phyloP scores from a whole-genome alignment of 2,329 filamentous ascomycete genomes.

The Cladophialophora exuberans region DNA sequence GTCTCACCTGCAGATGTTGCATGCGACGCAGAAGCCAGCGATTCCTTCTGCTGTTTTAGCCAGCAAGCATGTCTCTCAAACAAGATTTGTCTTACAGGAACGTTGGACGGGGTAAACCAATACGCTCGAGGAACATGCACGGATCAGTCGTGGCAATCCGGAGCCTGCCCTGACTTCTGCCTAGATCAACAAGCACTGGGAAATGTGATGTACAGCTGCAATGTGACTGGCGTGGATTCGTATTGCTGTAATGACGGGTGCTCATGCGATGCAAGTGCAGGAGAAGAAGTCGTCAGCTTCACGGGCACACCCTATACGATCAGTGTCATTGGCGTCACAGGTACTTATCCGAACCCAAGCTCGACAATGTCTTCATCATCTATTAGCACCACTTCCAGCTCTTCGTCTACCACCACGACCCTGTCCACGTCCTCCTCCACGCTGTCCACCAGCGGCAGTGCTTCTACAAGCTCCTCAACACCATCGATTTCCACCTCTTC shows the following conservation, averaged over 20 bases:
- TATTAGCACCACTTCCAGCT: background rate
- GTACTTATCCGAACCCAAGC: conserved; percentile 14
- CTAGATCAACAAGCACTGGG: conserved; percentile 28
- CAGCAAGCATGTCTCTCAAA: conserved; percentile 44
- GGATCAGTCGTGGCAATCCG: conserved; percentile 38
- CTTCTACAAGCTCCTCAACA: background rate
- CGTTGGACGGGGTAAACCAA: conserved; percentile 30
- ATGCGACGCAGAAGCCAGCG: conserved; percentile 34
- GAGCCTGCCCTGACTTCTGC: conserved; percentile 41
- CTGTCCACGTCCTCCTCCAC: background rate
- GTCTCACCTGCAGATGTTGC: conserved; percentile 38
- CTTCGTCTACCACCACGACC: background rate
- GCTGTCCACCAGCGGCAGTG: background rate
- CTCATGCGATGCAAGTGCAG: conserved; percentile 1
- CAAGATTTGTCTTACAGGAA: conserved; percentile 37
- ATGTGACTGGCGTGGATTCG: conserved; percentile 28
- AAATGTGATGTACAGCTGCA: conserved; percentile 31
- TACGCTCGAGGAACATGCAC: conserved; percentile 43
- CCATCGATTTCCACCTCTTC: no score
- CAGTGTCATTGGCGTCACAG: conserved; percentile 5
- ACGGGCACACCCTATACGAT: conserved; percentile 14
- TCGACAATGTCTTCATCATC: background rate
- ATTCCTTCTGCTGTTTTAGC: conserved; percentile 42
- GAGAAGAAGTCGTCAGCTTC: conserved; percentile 14
- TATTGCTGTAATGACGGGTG: conserved; percentile 37